Evolutionary conservation across 1,139 yeast species (phyloP).

Genomic region (Hanseniaspora uvarum): DNA sequence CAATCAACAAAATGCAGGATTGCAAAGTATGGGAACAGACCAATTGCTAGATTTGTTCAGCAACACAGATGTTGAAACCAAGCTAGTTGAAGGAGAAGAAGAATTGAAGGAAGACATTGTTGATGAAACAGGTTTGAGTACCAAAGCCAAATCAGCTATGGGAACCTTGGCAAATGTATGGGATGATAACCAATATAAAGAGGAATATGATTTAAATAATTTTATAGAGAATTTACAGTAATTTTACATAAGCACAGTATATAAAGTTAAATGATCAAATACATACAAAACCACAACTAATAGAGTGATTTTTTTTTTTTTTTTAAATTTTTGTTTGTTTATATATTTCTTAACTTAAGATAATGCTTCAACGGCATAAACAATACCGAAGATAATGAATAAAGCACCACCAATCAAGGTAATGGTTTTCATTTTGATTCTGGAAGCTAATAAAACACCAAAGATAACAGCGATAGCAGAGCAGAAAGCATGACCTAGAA

Average conservation of each 20-base stretch:
- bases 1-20: conserved; percentile 90
- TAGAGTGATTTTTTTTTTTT: neutral
- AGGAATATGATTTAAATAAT: conserved; percentile 86
- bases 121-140: conserved; percentile 35
- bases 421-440: conserved; percentile 82
- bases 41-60: conserved; percentile 86
- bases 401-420: conserved; percentile 85
- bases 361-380: conserved; percentile 54
- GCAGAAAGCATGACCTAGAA: conserved; percentile 83
- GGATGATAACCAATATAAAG: conserved; percentile 95
- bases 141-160: conserved; percentile 39
- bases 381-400: conserved; percentile 67
- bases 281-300: neutral
- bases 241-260: neutral
- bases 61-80: conserved; percentile 30
- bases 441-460: conserved; percentile 80
- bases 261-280: neutral
- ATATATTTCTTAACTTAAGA: neutral
- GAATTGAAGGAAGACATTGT: conserved; percentile 33
- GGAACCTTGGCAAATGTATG: conserved; percentile 89
- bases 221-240: conserved; percentile 62
- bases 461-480: conserved; percentile 89
- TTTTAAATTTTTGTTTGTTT: neutral
- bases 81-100: conserved; percentile 21
- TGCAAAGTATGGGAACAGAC: conserved; percentile 92